These are phyloP conservation scores for Psilocybe tampanensis DNA, from an alignment of 768 basidiomycete genomes.

Conservation along the genomic window DNA sequence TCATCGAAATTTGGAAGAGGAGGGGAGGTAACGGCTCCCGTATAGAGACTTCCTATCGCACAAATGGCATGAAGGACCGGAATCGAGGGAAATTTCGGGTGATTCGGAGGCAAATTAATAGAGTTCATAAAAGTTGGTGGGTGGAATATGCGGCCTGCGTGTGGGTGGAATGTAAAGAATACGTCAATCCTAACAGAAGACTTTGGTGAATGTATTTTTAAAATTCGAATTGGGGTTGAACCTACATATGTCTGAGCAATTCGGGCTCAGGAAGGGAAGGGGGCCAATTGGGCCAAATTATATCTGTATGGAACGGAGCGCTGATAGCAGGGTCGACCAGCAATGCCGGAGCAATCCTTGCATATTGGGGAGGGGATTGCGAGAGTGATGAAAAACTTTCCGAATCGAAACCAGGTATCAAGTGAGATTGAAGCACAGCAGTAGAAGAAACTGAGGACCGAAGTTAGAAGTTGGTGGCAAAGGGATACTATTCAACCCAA, in stretches of 20 bases:
- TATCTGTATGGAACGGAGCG: slow-evolving; percentile 33
- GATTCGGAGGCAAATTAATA: slow-evolving; percentile 64
- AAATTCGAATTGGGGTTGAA: slow-evolving; percentile 4
- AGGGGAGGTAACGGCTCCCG: slow-evolving; percentile 62
- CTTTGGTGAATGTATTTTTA: not conserved
- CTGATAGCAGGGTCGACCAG: slow-evolving; percentile 11
- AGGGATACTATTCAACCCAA: not conserved
- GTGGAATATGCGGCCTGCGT: slow-evolving; percentile 73
- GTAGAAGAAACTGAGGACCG: slow-evolving; percentile 8
- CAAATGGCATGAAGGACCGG: slow-evolving; percentile 87
- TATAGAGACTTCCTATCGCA: slow-evolving; percentile 77
- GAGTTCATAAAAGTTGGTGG: slow-evolving; percentile 63
- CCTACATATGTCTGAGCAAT: slow-evolving; percentile 67
- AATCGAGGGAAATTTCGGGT: slow-evolving; percentile 72
- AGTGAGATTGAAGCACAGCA: slow-evolving; percentile 1
- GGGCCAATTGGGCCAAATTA: slow-evolving; percentile 65
- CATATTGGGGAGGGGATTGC: slow-evolving; percentile 26
- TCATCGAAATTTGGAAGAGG: slow-evolving; percentile 53
- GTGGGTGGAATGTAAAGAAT: slow-evolving; percentile 80
- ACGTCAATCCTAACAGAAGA: slow-evolving; percentile 57
- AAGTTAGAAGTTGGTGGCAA: not conserved
- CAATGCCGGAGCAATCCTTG: slow-evolving; percentile 15
- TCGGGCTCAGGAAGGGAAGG: slow-evolving; percentile 60
- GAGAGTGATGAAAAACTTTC: slow-evolving; percentile 20
- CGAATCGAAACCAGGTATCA: slow-evolving; percentile 5